Evolutionary conservation across 2,329 filamentous ascomycete genomes (phyloP).

Genomic region (Pseudopyrenochaeta lycopersici): DNA sequence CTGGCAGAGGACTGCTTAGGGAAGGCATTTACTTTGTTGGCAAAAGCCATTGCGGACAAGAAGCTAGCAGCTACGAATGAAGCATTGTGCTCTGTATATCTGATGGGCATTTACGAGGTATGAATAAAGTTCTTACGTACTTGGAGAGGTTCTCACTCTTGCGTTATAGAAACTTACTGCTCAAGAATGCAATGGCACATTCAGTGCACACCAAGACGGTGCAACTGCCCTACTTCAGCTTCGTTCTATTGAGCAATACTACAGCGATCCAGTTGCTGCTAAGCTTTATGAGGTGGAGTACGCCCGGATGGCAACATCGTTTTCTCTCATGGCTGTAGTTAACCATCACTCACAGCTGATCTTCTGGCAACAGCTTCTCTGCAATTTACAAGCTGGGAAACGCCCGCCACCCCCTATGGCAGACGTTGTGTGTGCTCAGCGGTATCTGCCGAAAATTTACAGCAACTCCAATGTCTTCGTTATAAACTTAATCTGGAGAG

Average conservation of each 20-base stretch:
- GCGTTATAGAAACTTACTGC: conserved; percentile 32
- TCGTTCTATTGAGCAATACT: conserved; percentile 34
- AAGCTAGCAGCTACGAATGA: conserved; percentile 30
- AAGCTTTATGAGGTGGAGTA: conserved; percentile 39
- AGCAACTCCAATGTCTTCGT: conserved; percentile 29
- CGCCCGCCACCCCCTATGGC: conserved; percentile 30
- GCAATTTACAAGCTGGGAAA: conserved; percentile 36
- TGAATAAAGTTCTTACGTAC: neutral
- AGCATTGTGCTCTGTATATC: conserved; percentile 35
- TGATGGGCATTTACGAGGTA: conserved; percentile 44
- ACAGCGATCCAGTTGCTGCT: conserved; percentile 33
- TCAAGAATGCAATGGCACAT: conserved; percentile 27
- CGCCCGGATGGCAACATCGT: conserved; percentile 31
- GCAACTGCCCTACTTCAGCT: conserved; percentile 39
- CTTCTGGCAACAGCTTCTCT: conserved; percentile 30
- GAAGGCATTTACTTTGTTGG: conserved; percentile 31
- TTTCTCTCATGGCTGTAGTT: neutral
- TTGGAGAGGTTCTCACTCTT: neutral
- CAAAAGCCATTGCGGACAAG: conserved; percentile 33
- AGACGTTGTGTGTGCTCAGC: conserved; percentile 20
- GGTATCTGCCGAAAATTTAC: conserved; percentile 26
- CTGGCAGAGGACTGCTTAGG: conserved; percentile 34
- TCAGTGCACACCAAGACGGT: conserved; percentile 37
- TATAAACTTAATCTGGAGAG: conserved; percentile 34
- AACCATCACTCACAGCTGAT: conserved; percentile 17